Evolutionary conservation across 2,329 filamentous ascomycete species (phyloP), one percentile per base, ranked within the genome.

Genomic region (Huntiella decipiens): DNA sequence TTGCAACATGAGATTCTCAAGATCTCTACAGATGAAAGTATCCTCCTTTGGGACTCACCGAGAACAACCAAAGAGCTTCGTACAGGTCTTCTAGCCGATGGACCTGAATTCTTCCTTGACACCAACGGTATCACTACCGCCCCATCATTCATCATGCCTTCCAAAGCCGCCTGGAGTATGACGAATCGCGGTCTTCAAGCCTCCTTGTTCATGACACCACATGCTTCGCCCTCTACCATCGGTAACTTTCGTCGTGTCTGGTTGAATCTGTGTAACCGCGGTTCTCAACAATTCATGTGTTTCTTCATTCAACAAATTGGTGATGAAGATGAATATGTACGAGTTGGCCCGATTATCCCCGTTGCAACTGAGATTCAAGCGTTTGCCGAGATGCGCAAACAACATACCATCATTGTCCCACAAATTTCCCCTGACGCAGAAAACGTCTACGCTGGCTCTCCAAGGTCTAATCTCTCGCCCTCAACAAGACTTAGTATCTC

Each of bases 1-100:
- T 53, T 60, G 1, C 55, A 58, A 44, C 48, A 56, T 12, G 54
- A 56, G 17, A 60, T 61, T 16, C 52, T 60, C 19, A 52, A 50
- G 36, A 42, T 37, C 4, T 51, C 51, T 2, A 48, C 53, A 12
- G 57, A 60, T 31, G 52, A 58, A 16, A 54, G 53, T 7, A 39
- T 59, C 2, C 55, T 59, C 37, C 53, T 55, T 3, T 58, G 57
- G 57, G 47, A 49, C 16, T 44, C 50, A 3, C 10, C 37, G 2
- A 45, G 48, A 5, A 38, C 45, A 3, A 17, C 43, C 31, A 34
- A 13, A 16, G 39, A 47, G 17, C 34, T 36, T 2, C 48, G 48
- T 12, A 47, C 45, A 16, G 48, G 48, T 12, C 45, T 50, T 5
- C 17, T 50, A 10, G 48, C 48, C 10, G 48, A 50, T 31, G 35